Evolutionary conservation across 2,329 filamentous ascomycete species (phyloP), one percentile per base, ranked within the genome.

Genomic region (Fusarium brevicatenulatum): DNA sequence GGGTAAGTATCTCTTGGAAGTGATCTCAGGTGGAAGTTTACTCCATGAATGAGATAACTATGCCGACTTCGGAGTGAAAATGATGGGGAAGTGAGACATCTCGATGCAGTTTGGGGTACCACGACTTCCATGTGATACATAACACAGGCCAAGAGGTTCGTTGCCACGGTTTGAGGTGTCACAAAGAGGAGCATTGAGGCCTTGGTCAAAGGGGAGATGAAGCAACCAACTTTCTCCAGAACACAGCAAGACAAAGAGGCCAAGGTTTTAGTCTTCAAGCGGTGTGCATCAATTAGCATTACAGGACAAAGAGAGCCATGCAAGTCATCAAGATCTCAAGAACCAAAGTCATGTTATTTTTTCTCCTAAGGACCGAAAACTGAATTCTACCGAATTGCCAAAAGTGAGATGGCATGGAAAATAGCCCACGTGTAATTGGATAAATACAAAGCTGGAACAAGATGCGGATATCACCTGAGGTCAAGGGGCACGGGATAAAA

Each of bases 401-500:
- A 71, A 52, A 71, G n/a, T 60, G 54, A 58, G 71, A 58, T 61
- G 47, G 63, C 54, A 74, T 68, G 55, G 9, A 34, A 25, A 44
- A 47, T 42, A 30, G n/a, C 52, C 68, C 65, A 70, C 62, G 64
- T 68, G 63, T 66, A 66, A 49, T 25, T 40, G 36, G 52, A 63
- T 36, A 46, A 56, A 63, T 67, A 7, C 47, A 42, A 64, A 30
- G 30, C 21, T 49, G 43, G 39, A 49, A 63, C 34, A 46, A 54
- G 44, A 61, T 56, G 74, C 60, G 60, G 42, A 36, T 53, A 72
- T 74, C 73, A 68, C 54, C 64, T 66, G 71, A 77, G 62, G 37
- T 30, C 30, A 37, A 28, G 55, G 59, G 40, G 59, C 64, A 72
- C 56, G 63, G 59, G 74, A 54, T 60, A 49, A 44, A 55, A 50